Percentiles rank a stretch among this genome's conserved stretches.
These are phyloP conservation scores for Trichothecium roseum DNA, from an alignment of 2,329 filamentous ascomycete species.

Conservation along the genomic window DNA sequence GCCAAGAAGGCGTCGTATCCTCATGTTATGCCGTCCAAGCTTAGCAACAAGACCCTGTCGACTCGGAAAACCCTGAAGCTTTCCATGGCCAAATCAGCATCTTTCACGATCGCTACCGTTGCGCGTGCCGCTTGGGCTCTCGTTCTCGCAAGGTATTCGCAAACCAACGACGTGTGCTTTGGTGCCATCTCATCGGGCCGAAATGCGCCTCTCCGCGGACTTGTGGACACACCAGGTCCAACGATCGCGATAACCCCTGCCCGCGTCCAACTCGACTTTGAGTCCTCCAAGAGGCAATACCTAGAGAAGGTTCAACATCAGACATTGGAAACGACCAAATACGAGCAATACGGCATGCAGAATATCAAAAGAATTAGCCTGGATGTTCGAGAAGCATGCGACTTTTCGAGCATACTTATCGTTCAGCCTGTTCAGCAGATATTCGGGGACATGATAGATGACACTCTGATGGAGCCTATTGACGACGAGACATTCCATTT, in stretches of 20 bases:
- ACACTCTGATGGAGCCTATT: neutral
- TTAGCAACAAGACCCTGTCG: no score
- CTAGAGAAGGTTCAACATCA: slow-evolving; percentile 4
- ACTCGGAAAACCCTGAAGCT: no score
- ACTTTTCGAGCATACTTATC: slow-evolving; percentile 10
- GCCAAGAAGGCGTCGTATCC: neutral
- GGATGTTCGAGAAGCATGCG: slow-evolving; percentile 5
- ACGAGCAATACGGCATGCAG: slow-evolving; percentile 11
- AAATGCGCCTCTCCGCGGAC: slow-evolving; percentile 12
- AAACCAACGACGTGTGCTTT: slow-evolving; percentile 13
- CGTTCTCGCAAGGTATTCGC: slow-evolving; percentile 11
- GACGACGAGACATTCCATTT: neutral
- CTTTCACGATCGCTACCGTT: slow-evolving; percentile 10
- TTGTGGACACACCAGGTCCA: slow-evolving; percentile 17
- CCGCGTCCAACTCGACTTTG: slow-evolving; percentile 1
- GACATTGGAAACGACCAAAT: slow-evolving; percentile 4
- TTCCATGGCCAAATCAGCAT: neutral
- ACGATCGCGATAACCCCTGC: slow-evolving; percentile 14
- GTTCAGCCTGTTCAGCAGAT: slow-evolving; percentile 6
- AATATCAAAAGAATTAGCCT: slow-evolving; percentile 7
- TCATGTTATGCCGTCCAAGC: no score
- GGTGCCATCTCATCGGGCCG: slow-evolving; percentile 17
- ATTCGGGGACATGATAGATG: neutral
- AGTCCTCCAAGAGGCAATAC: neutral
- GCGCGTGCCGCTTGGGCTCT: slow-evolving; percentile 16